These are phyloP conservation scores for Plasmodium gonderi DNA, from an alignment of 169 alveolate genomes.

Conservation along the genomic window DNA sequence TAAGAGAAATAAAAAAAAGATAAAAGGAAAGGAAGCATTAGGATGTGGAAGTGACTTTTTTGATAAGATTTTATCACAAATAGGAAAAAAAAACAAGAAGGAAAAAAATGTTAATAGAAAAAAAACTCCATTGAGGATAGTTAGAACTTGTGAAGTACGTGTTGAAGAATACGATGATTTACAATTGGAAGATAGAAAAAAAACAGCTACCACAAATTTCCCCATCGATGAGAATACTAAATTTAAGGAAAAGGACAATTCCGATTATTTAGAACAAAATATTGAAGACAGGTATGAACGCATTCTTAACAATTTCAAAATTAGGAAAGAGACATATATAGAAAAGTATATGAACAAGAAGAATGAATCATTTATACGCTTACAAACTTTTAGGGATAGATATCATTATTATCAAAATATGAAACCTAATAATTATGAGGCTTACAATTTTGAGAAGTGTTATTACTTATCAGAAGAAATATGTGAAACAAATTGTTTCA, in stretches of 20 bases:
- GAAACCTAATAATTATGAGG: constrained; percentile 27
- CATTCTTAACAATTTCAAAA: constrained; percentile 21
- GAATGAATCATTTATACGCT: constrained; percentile 4
- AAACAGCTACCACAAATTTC: too few relatives aligned
- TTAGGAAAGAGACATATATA: constrained; percentile 48
- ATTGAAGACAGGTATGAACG: background rate
- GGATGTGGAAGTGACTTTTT: constrained; percentile 1
- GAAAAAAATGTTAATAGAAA: background rate
- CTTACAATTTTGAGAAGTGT: constrained; percentile 17
- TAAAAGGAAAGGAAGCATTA: background rate
- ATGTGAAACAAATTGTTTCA: constrained; percentile 26
- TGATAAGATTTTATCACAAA: background rate
- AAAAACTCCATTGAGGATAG: background rate
- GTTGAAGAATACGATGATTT: background rate
- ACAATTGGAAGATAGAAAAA: background rate
- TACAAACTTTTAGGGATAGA: constrained; percentile 19
- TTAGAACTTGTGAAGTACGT: background rate
- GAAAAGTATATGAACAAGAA: constrained; percentile 13
- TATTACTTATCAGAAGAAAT: constrained; percentile 33
- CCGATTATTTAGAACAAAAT: background rate
- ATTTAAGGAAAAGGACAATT: background rate
- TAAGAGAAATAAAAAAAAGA: background rate
- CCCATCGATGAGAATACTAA: background rate
- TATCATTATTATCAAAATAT: constrained; percentile 29
- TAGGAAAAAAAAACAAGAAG: background rate